Conservation (phyloP, 2,329 filamentous ascomycete species). For the Fusarium duplospermum region DNA sequence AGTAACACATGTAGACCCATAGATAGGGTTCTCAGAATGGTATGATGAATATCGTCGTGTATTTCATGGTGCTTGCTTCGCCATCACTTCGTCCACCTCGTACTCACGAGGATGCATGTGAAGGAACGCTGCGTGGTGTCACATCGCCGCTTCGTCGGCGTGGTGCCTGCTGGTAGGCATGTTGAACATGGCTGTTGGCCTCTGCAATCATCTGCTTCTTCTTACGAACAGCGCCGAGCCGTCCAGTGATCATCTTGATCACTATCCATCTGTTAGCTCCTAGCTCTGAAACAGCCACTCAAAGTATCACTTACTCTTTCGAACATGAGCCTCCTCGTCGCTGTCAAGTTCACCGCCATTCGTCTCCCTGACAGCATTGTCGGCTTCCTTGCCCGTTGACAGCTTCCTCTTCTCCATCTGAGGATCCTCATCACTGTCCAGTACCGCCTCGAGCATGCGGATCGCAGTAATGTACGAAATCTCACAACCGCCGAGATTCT, state of each 20-base stretch:
- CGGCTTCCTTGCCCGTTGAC: slow-evolving; percentile 54
- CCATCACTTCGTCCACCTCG: slow-evolving; percentile 8
- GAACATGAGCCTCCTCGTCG: slow-evolving; percentile 78
- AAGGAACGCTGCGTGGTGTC: slow-evolving; percentile 65
- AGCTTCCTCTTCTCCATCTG: slow-evolving; percentile 44
- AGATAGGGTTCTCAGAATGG: slow-evolving; percentile 33
- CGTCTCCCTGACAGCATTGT: slow-evolving; percentile 48
- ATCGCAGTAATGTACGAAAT: slow-evolving; percentile 94
- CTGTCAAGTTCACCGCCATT: slow-evolving; percentile 66
- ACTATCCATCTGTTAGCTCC: slow-evolving; percentile 56
- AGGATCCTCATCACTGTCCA: slow-evolving; percentile 81
- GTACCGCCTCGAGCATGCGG: slow-evolving; percentile 91
- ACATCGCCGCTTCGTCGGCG: slow-evolving; percentile 67
- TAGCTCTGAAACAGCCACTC: background rate
- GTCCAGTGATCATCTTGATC: slow-evolving; percentile 71
- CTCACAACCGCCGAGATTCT: slow-evolving; percentile 88
- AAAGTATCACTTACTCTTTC: slow-evolving; percentile 70
- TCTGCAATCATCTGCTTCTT: slow-evolving; percentile 72
- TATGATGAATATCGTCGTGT: slow-evolving; percentile 37
- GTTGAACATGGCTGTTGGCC: slow-evolving; percentile 61
- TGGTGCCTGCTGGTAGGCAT: slow-evolving; percentile 55
- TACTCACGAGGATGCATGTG: slow-evolving; percentile 54
- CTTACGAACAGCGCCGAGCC: slow-evolving; percentile 67
- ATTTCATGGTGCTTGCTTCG: slow-evolving; percentile 19
- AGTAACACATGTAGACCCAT: slow-evolving; percentile 39